Evolutionary conservation across 2,329 filamentous ascomycete genomes (phyloP).

Genomic region (Monosporascus sp.): DNA sequence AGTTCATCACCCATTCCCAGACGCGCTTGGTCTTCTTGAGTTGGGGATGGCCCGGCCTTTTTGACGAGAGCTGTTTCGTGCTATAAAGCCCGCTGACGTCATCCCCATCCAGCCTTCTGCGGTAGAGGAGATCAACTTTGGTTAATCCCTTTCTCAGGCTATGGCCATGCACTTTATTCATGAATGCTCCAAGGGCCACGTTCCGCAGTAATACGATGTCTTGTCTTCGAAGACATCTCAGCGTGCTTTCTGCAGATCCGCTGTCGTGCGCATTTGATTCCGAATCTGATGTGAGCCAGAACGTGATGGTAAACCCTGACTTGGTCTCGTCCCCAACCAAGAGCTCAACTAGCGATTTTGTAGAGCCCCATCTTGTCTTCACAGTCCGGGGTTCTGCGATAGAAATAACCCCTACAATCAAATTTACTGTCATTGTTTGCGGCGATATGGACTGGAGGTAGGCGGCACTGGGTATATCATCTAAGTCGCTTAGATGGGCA

Average conservation of each 20-base stretch:
- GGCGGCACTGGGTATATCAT: conserved; percentile 61
- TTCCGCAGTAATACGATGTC: conserved; percentile 78
- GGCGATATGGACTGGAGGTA: conserved; percentile 65
- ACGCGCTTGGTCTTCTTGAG: conserved; percentile 61
- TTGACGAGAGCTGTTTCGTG: conserved; percentile 39
- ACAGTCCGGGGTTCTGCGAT: conserved; percentile 63
- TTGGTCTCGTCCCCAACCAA: conserved; percentile 81
- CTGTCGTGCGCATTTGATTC: conserved; percentile 26
- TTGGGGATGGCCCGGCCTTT: conserved; percentile 39
- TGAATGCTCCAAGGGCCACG: conserved; percentile 71
- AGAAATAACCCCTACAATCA: conserved; percentile 75
- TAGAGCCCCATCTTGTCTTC: conserved; percentile 56
- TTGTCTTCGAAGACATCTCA: conserved; percentile 52
- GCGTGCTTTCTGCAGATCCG: conserved; percentile 9
- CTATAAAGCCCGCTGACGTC: conserved; percentile 54
- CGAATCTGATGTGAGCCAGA: conserved; percentile 61
- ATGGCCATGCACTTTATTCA: conserved; percentile 75
- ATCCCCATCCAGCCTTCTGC: conserved; percentile 43
- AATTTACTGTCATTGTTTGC: conserved; percentile 74
- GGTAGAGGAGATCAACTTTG: conserved; percentile 60
- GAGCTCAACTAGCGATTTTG: conserved; percentile 66
- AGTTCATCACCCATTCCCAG: conserved; percentile 68
- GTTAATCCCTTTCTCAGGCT: conserved; percentile 69
- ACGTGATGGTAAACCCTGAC: conserved; percentile 73
- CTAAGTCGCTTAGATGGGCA: conserved; percentile 55